A percentile compares a stretch with the other conserved stretches of the same genome.
Evolutionary conservation across 192 early-diverging fungal species (phyloP).

Genomic region (Mycoemilia scoparia): DNA sequence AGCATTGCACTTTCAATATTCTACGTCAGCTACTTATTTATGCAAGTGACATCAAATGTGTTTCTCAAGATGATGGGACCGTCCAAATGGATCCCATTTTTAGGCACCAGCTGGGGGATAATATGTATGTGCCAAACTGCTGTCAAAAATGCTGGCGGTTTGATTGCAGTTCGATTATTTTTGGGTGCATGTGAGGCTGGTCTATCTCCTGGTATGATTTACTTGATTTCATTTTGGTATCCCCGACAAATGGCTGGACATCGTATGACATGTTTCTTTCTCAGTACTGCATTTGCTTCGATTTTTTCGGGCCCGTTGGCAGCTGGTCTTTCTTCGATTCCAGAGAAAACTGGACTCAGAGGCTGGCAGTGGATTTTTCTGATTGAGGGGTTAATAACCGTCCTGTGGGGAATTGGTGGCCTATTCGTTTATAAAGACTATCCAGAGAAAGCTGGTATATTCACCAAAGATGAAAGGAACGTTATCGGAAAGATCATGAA

Average conservation of each 20-base stretch:
- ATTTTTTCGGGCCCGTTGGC: constrained; percentile 21
- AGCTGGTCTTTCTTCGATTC: constrained; percentile 16
- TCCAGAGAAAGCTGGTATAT: constrained; percentile 18
- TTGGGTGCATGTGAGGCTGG: constrained; percentile 23
- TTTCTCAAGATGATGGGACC: constrained; percentile 3
- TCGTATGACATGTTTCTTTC: constrained; percentile 18
- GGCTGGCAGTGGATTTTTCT: constrained; percentile 31
- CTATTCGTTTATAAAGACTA: constrained; percentile 17
- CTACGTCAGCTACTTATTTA: constrained; percentile 4
- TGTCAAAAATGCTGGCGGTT: constrained; percentile 19
- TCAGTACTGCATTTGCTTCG: constrained; percentile 20
- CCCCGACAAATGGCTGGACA: constrained; percentile 22
- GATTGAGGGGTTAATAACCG: constrained; percentile 19
- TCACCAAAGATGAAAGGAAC: constrained; percentile 10
- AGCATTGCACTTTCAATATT: constrained; percentile 5
- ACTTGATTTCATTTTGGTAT: constrained; percentile 25
- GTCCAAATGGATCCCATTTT: constrained; percentile 3
- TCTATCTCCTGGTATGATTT: constrained; percentile 18
- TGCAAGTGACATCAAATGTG: constrained; percentile 6
- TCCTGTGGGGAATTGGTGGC: constrained; percentile 13
- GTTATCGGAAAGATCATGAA: constrained; percentile 12
- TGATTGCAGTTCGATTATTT: constrained; percentile 19
- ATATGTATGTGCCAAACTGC: constrained; percentile 29
- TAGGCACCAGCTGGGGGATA: constrained; percentile 19
- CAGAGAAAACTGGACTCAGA: no score